phyloP scores from a whole-genome alignment of 306 rosid species.

The Prosopis cineraria region DNA sequence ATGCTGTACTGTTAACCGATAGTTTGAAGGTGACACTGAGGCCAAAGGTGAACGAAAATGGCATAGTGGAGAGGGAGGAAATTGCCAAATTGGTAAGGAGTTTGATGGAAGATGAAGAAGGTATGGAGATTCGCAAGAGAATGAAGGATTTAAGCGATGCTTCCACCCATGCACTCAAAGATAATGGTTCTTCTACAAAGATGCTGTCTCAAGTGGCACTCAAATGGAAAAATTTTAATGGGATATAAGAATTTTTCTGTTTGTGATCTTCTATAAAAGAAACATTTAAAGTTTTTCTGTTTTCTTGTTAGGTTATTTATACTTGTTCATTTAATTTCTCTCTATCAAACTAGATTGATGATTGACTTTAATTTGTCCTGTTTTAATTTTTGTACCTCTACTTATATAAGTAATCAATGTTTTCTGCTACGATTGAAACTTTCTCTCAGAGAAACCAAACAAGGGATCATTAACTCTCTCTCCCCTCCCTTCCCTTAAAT shows the following conservation, averaged over 20 bases:
- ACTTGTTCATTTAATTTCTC: too few relatives aligned
- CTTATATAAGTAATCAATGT: too few relatives aligned
- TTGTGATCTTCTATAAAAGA: too few relatives aligned
- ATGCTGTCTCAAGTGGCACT: slow-evolving; percentile 34
- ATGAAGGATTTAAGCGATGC: slow-evolving; percentile 19
- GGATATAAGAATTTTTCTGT: neutral
- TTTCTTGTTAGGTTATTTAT: too few relatives aligned
- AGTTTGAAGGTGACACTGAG: neutral
- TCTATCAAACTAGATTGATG: too few relatives aligned
- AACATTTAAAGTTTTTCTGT: too few relatives aligned
- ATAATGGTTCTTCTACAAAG: neutral
- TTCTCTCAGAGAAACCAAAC: too few relatives aligned
- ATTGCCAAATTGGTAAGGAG: neutral
- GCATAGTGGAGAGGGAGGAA: neutral
- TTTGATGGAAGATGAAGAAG: slow-evolving; percentile 33
- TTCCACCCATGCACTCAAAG: slow-evolving; percentile 32
- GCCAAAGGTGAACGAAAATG: neutral
- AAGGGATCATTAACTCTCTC: too few relatives aligned
- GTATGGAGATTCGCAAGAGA: neutral
- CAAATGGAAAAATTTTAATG: slow-evolving; percentile 21
- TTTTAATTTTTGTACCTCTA: too few relatives aligned
- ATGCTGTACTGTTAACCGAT: neutral
- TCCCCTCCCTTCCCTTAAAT: too few relatives aligned
- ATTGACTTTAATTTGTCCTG: too few relatives aligned
- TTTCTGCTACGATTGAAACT: too few relatives aligned